These are phyloP conservation scores for Albifimbria verrucaria DNA, from an alignment of 2,329 filamentous ascomycete species.

Conservation along the genomic window DNA sequence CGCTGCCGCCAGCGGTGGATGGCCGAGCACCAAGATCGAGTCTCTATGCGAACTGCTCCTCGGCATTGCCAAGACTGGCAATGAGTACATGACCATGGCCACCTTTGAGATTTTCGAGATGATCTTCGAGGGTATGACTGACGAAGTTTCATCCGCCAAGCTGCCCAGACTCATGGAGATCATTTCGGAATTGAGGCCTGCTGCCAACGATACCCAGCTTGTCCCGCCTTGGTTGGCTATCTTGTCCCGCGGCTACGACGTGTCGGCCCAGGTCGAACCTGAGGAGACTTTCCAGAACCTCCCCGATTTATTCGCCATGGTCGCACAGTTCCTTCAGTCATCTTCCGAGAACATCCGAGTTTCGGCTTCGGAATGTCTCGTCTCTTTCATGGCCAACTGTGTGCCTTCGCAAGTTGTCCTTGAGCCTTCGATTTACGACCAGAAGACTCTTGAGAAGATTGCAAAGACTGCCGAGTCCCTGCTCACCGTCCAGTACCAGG, in stretches of 20 bases:
- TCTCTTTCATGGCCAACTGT: conserved; percentile 90
- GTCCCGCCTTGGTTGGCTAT: conserved; percentile 97
- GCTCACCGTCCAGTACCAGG: conserved; percentile 86
- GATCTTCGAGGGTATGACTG: conserved; percentile 88
- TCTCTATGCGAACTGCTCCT: conserved; percentile 84
- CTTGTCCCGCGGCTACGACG: conserved; percentile 88
- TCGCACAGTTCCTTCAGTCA: conserved; percentile 79
- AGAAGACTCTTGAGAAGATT: conserved; percentile 82
- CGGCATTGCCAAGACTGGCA: conserved; percentile 82
- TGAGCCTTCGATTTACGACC: conserved; percentile 88
- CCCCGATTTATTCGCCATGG: conserved; percentile 76
- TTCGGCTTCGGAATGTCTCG: conserved; percentile 90
- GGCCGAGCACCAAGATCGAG: conserved; percentile 96
- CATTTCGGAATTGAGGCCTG: conserved; percentile 86
- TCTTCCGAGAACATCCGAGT: conserved; percentile 90
- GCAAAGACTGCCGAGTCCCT: conserved; percentile 70
- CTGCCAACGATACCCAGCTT: conserved; percentile 89
- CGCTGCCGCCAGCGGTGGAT: conserved; percentile 81
- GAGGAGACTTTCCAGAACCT: conserved; percentile 91
- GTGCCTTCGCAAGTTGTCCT: conserved; percentile 79
- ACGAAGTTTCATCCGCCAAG: conserved; percentile 84
- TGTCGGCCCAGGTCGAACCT: conserved; percentile 82
- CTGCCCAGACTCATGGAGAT: conserved; percentile 85
- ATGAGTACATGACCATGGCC: conserved; percentile 94
- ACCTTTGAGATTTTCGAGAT: conserved; percentile 97